These are phyloP conservation scores for Gossypium stocksii DNA, from an alignment of 345 rosid genomes.

Conservation along the genomic window DNA sequence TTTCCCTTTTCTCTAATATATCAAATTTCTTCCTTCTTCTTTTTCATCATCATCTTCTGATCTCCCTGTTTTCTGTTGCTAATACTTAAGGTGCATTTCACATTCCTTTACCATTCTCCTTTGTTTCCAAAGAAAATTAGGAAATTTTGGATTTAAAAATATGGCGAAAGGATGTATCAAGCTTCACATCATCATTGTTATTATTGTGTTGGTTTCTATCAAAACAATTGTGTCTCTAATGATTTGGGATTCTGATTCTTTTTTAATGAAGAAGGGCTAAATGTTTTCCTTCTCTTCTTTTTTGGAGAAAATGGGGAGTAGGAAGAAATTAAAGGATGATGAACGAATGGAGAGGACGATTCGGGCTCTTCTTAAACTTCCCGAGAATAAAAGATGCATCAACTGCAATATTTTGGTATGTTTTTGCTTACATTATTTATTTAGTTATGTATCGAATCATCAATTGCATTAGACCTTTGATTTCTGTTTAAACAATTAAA, in stretches of 20 bases:
- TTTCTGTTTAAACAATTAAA: not conserved
- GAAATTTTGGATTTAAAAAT: not conserved
- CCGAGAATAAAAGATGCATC: slow-evolving; percentile 78
- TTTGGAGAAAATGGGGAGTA: slow-evolving; percentile 41
- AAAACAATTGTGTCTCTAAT: not conserved
- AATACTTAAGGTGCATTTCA: not conserved
- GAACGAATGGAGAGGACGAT: slow-evolving; percentile 66
- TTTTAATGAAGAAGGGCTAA: slow-evolving; percentile 7
- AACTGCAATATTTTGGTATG: slow-evolving; percentile 77
- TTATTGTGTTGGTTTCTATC: not conserved
- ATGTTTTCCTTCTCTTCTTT: not conserved
- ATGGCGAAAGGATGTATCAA: not conserved
- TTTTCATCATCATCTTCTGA: not conserved
- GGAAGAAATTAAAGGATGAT: slow-evolving; percentile 50
- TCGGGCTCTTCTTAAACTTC: slow-evolving; percentile 64
- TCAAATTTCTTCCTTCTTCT: not conserved
- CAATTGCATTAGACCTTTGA: not conserved
- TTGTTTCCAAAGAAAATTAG: slow-evolving; percentile 4
- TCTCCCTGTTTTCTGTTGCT: slow-evolving; percentile 5
- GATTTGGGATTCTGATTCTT: not conserved
- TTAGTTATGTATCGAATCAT: not conserved
- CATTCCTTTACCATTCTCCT: not conserved
- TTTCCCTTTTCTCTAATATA: not conserved
- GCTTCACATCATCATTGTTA: not conserved
- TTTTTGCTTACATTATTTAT: not conserved